Conservation (phyloP, 805 yeast species). For the Pichia rugopelliculosa region DNA sequence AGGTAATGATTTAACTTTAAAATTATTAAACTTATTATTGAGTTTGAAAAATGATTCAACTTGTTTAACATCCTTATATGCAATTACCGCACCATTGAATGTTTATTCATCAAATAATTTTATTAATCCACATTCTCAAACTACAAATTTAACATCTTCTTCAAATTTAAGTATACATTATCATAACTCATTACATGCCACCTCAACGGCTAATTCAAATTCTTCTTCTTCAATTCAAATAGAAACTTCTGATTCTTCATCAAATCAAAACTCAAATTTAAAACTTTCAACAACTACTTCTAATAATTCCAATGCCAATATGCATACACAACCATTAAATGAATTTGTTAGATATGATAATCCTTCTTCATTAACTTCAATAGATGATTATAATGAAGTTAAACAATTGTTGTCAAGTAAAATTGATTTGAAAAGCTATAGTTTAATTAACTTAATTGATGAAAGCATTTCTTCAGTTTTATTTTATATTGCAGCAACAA, state of each 20-base stretch:
- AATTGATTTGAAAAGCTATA: conserved; percentile 1
- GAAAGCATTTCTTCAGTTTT: conserved; percentile 33
- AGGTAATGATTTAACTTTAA: background rate
- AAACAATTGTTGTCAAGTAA: conserved; percentile 8
- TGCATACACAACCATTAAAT: too few relatives aligned
- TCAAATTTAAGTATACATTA: background rate
- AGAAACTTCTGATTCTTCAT: background rate
- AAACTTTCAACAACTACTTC: background rate
- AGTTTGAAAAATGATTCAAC: conserved; percentile 5
- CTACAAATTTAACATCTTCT: background rate
- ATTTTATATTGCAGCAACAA: conserved; percentile 43
- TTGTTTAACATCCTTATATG: conserved; percentile 1
- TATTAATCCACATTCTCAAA: background rate
- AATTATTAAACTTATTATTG: conserved; percentile 1
- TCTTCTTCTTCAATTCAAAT: background rate
- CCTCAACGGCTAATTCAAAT: background rate
- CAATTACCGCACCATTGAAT: conserved; percentile 2
- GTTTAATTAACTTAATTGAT: conserved; percentile 31
- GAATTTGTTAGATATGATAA: background rate
- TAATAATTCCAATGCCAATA: background rate
- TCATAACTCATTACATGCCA: background rate
- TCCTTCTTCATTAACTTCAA: conserved; percentile 1
- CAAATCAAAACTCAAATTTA: background rate
- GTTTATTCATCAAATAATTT: background rate
- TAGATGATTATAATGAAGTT: conserved; percentile 8